Evolutionary conservation across 2,329 filamentous ascomycete species (phyloP).

Genomic region (Aspergillus sclerotialis): DNA sequence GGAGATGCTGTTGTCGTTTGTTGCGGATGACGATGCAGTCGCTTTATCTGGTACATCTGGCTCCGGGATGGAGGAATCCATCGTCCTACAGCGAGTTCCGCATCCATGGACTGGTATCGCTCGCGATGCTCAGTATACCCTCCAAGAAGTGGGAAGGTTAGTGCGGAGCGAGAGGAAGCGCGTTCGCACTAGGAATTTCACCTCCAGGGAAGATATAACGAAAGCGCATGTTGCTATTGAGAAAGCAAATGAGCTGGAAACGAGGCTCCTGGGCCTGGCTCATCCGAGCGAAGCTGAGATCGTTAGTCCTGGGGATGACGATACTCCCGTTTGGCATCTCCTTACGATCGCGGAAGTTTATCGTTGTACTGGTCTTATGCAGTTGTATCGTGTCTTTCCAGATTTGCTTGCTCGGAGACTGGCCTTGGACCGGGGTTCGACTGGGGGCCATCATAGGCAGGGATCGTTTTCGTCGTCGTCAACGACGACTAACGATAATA

Average conservation of each 20-base stretch:
- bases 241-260: slow-evolving; percentile 37
- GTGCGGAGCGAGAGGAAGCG: slow-evolving; percentile 30
- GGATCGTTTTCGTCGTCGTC: too few species aligned
- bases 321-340: slow-evolving; percentile 48
- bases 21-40: slow-evolving; percentile 36
- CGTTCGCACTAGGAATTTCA: slow-evolving; percentile 28
- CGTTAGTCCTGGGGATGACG: slow-evolving; percentile 45
- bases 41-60: slow-evolving; percentile 15
- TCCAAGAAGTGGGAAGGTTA: slow-evolving; percentile 41
- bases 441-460: slow-evolving; percentile 4
- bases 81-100: slow-evolving; percentile 28
- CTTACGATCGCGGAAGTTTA: slow-evolving; percentile 48
- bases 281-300: slow-evolving; percentile 43
- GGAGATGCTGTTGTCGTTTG: slow-evolving; percentile 54
- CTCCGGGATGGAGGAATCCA: slow-evolving; percentile 17
- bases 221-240: slow-evolving; percentile 28
- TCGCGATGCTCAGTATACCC: slow-evolving; percentile 28
- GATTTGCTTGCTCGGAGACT: slow-evolving; percentile 42
- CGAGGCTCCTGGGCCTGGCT: slow-evolving; percentile 40
- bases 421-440: slow-evolving; percentile 8
- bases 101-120: slow-evolving; percentile 36
- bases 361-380: slow-evolving; percentile 46
- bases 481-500: slow-evolving; percentile 12
- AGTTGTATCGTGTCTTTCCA: slow-evolving; percentile 50
- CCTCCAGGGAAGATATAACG: slow-evolving; percentile 27